Evolutionary conservation across 352 stramenopile genomes (phyloP).

Genomic region (Globisporangium heterothallicum): DNA sequence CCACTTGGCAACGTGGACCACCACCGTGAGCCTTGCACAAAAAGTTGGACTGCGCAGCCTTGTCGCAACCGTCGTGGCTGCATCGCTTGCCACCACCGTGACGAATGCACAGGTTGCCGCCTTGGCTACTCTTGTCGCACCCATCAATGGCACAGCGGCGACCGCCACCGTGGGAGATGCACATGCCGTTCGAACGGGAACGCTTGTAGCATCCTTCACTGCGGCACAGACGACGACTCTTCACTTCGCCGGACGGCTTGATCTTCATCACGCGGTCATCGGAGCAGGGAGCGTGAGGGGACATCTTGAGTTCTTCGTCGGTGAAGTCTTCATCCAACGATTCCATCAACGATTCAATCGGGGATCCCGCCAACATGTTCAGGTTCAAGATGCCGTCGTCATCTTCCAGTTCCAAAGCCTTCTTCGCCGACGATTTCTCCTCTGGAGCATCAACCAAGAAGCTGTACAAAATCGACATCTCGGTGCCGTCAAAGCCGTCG

Average conservation of each 20-base stretch:
- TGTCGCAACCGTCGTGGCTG: slow-evolving; percentile 68
- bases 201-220: slow-evolving; percentile 81
- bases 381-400: slow-evolving; percentile 76
- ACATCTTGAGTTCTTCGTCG: slow-evolving; percentile 69
- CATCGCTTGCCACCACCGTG: slow-evolving; percentile 83
- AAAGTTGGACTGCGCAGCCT: slow-evolving; percentile 79
- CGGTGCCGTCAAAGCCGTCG: slow-evolving; percentile 77
- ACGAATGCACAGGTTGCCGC: slow-evolving; percentile 80
- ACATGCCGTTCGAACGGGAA: slow-evolving; percentile 79
- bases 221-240: slow-evolving; percentile 68
- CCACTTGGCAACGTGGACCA: slow-evolving; percentile 69
- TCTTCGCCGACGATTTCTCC: slow-evolving; percentile 44
- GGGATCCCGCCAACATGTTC: slow-evolving; percentile 57
- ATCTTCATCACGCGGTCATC: slow-evolving; percentile 22
- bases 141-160: slow-evolving; percentile 69
- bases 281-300: slow-evolving; percentile 17
- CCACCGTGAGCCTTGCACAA: slow-evolving; percentile 86
- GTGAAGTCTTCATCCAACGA: slow-evolving; percentile 66
- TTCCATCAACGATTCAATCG: slow-evolving; percentile 70
- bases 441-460: slow-evolving; percentile 75
- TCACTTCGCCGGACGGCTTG: slow-evolving; percentile 31
- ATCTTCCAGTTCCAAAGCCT: slow-evolving; percentile 29
- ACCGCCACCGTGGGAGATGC: slow-evolving; percentile 81
- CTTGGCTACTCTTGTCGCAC: slow-evolving; percentile 79
- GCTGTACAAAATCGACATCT: slow-evolving; percentile 86